Evolutionary conservation across 768 basidiomycete species (phyloP), one percentile per base, ranked within the genome.

Genomic region (Leucocoprinus sp.): DNA sequence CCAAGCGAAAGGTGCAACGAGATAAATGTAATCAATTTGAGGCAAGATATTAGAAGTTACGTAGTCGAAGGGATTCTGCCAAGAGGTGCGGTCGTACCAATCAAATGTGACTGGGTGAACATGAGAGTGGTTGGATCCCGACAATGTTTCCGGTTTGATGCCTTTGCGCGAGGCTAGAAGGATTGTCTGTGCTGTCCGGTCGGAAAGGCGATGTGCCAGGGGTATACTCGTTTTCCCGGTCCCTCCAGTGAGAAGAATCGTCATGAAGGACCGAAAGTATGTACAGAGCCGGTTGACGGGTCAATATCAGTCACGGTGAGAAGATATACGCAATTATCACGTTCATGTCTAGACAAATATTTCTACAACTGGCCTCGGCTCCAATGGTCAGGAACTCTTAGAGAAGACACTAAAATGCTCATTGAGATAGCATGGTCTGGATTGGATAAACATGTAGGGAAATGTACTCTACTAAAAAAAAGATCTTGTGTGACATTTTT

Each of bases 191-290:
- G 57, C 54, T 4, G 61, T 54, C 6, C 48, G 38, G 4, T 58
- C 49, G 6, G 37, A 31, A 1, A 68, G 51, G 8, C 60, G 55
- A 2, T 49, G 54, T 4, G 65, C 60, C 2, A 64, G 55, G 14
- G 50, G 54, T 1, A 49, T 42, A 3, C 60, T 57, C 3, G 63
- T 62, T 28, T 62, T 63, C 7, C 65, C 66, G 8, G 64, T 65
- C n/a, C 62, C 66, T 3, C 65, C 66, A 39, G 55, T 61, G 50
- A 66, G 48, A n/a, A 66, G 57, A 27, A 60, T 63, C n/a, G 64
- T 60, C 63, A 64, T 64, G n/a, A 5, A 11, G 9, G 26, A 5
- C 11, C 26, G 26, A 11, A 5, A 11, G 11, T 11, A 11, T 27
- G 26, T 27, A 5, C 26, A 27, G 26, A 15, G 36, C 4, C 5